Conservation (phyloP, 805 yeast species). For the Yamadazyma kitorensis region DNA sequence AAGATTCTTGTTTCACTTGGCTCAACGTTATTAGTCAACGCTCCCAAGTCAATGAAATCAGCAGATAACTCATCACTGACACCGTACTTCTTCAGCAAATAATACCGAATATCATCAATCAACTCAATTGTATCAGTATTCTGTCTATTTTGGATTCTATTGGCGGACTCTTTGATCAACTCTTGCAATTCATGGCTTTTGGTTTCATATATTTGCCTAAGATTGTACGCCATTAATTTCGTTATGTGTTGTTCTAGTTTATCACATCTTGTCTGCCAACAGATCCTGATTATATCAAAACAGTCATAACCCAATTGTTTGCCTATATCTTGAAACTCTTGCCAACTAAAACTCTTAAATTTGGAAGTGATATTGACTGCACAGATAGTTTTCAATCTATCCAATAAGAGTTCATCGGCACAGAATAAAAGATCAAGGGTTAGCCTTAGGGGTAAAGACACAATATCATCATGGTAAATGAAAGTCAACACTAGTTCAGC, state of each 20-base stretch:
- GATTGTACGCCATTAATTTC: conserved; percentile 49
- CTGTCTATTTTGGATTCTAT: conserved; percentile 56
- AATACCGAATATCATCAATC: conserved; percentile 73
- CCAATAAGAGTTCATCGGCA: conserved; percentile 60
- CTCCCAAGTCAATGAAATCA: conserved; percentile 23
- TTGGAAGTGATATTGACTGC: conserved; percentile 45
- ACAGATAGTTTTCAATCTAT: conserved; percentile 63
- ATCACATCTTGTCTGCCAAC: conserved; percentile 67
- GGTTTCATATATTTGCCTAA: conserved; percentile 31
- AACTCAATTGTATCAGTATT: conserved; percentile 79
- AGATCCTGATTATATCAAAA: conserved; percentile 57
- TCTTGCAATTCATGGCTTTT: conserved; percentile 19
- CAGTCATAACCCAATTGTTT: conserved; percentile 34
- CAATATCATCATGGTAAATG: conserved; percentile 58
- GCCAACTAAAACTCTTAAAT: conserved; percentile 17
- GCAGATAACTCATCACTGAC: conserved; percentile 22
- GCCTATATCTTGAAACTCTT: conserved; percentile 18
- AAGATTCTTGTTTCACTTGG: conserved; percentile 11
- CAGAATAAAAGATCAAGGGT: conserved; percentile 57
- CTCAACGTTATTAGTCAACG: conserved; percentile 10
- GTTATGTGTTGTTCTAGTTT: conserved; percentile 66
- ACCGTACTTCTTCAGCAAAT: conserved; percentile 42
- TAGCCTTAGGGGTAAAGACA: conserved; percentile 43
- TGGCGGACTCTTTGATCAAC: conserved; percentile 45
- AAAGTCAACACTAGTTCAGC: conserved; percentile 23